A percentile compares a stretch with the other conserved stretches of the same genome.
Conservation (phyloP, 495 filamentous ascomycete genomes). For the Podospora pseudopauciseta region DNA sequence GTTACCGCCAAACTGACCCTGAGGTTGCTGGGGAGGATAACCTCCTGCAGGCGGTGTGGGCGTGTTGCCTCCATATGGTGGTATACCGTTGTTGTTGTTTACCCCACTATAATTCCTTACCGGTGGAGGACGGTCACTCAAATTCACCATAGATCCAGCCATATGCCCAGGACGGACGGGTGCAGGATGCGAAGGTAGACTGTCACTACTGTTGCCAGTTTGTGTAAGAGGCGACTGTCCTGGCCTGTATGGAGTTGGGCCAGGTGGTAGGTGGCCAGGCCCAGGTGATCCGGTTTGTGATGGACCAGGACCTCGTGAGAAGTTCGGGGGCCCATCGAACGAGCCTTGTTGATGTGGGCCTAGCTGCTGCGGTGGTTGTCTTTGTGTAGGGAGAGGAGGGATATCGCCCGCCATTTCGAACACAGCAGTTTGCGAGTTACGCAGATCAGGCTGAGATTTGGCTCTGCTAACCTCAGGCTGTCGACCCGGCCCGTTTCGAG, state of each 20-base stretch:
- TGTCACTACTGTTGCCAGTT: constrained; percentile 43
- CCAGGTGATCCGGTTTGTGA: background rate
- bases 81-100: constrained; percentile 35
- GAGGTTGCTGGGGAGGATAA: background rate
- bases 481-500: constrained; percentile 42
- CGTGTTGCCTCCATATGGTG: constrained; percentile 32
- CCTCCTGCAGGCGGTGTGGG: background rate
- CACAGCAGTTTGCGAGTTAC: constrained; percentile 57
- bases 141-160: constrained; percentile 49
- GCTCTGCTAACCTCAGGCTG: constrained; percentile 49
- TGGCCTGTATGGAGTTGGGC: constrained; percentile 33
- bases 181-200: constrained; percentile 71
- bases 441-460: constrained; percentile 66
- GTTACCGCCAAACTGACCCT: background rate
- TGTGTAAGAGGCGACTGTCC: constrained; percentile 25
- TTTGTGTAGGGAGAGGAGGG: constrained; percentile 46
- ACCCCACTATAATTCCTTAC: constrained; percentile 65
- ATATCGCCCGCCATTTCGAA: constrained; percentile 68
- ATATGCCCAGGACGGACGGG: constrained; percentile 78
- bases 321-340: constrained; percentile 26
- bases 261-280: constrained; percentile 30
- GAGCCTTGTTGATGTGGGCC: constrained; percentile 24
- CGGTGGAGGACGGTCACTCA: constrained; percentile 59
- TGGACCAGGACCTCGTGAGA: background rate
- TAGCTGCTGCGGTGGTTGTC: constrained; percentile 35